phyloP scores from a whole-genome alignment of 805 yeast species.

The Blastobotrys americana region DNA sequence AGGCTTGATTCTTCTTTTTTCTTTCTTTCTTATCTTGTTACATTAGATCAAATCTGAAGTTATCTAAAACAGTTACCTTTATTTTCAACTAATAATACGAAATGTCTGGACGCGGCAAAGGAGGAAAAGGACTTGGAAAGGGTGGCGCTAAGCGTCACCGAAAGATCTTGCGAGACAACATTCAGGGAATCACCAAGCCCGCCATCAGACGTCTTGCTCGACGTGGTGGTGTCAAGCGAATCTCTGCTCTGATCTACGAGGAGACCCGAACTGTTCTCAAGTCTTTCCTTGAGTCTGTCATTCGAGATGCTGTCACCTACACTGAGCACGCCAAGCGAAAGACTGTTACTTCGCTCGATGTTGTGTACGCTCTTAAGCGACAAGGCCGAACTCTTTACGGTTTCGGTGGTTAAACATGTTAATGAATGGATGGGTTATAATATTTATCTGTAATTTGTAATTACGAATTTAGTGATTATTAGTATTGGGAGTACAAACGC shows the following conservation, averaged over 20 bases:
- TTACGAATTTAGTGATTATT: too few relatives aligned
- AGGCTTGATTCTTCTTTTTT: neutral
- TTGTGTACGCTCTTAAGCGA: conserved; percentile 98
- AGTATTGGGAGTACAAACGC: too few relatives aligned
- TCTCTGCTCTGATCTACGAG: conserved; percentile 96
- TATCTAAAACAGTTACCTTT: too few relatives aligned
- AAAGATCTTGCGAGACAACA: conserved; percentile 98
- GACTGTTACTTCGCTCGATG: conserved; percentile 98
- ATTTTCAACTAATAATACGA: conserved; percentile 4
- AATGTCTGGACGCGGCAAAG: conserved; percentile 76
- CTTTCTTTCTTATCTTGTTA: neutral
- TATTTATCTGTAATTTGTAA: conserved; percentile 7
- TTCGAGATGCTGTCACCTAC: conserved; percentile 98
- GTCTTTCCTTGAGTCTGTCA: conserved; percentile 92
- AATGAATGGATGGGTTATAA: conserved; percentile 3
- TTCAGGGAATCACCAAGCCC: conserved; percentile 99
- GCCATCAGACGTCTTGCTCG: conserved; percentile 99
- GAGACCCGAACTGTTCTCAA: conserved; percentile 96
- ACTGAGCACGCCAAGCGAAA: conserved; percentile 99
- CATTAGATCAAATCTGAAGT: conserved; percentile 3
- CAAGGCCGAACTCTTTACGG: conserved; percentile 99
- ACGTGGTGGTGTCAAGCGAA: conserved; percentile 99
- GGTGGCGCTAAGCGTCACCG: conserved; percentile 99
- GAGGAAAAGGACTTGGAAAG: conserved; percentile 99
- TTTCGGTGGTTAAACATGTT: conserved; percentile 86